Conservation (phyloP, 441 rosid genomes). For the Metrosideros polymorpha region DNA sequence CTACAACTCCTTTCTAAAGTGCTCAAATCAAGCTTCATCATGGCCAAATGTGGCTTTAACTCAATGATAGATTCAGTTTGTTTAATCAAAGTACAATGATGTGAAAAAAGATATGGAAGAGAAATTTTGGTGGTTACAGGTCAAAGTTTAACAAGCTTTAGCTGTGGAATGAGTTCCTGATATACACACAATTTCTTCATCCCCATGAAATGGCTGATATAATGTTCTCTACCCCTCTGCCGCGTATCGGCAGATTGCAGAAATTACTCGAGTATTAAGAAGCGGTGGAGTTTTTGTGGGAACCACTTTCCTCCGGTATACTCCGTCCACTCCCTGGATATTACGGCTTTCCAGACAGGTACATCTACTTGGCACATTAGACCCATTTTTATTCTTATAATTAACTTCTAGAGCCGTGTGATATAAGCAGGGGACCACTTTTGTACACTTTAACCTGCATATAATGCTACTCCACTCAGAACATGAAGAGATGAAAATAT, state of each 20-base stretch:
- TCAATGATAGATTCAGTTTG: background rate
- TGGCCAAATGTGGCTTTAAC: background rate
- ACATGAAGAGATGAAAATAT: background rate
- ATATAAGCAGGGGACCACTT: background rate
- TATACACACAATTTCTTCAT: background rate
- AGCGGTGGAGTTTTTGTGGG: slow-evolving; percentile 93
- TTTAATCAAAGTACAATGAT: background rate
- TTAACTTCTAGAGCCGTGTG: background rate
- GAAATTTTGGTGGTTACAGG: background rate
- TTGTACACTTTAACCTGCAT: background rate
- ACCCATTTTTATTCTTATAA: background rate
- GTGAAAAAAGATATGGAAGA: background rate
- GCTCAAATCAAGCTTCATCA: background rate
- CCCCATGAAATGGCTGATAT: background rate
- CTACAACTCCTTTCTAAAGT: background rate
- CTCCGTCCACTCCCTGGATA: slow-evolving; percentile 43
- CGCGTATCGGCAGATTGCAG: slow-evolving; percentile 55
- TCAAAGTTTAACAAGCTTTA: background rate
- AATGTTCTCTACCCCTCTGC: background rate
- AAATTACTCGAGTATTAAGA: slow-evolving; percentile 69
- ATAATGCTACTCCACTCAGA: background rate
- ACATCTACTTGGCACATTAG: background rate
- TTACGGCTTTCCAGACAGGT: slow-evolving; percentile 51
- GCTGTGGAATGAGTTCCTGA: background rate
- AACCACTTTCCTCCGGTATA: slow-evolving; percentile 72